Percentiles rank a stretch among this genome's conserved stretches.
Conservation (phyloP, 768 basidiomycete genomes). For the Scleroderma citrinum region DNA sequence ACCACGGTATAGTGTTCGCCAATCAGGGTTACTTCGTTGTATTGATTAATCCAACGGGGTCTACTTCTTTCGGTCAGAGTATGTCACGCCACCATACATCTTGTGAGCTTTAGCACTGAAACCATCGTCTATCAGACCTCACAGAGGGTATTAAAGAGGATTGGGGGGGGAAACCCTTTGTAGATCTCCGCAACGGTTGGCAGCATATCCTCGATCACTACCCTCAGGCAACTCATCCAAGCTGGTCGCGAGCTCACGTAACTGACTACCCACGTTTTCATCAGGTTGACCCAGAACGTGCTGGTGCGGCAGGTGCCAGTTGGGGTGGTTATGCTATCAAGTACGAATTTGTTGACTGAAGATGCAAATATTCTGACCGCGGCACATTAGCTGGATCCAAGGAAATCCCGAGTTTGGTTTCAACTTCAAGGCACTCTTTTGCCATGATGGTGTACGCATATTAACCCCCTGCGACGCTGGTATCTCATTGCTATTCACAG, state of each 20-base stretch:
- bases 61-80: slow-evolving; percentile 90
- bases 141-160: slow-evolving; percentile 77
- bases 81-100: not conserved
- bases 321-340: slow-evolving; percentile 91
- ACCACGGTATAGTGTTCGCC: slow-evolving; percentile 54
- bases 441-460: slow-evolving; percentile 76
- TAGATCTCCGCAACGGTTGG: slow-evolving; percentile 73
- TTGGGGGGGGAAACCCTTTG: slow-evolving; percentile 85
- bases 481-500: slow-evolving; percentile 23
- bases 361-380: slow-evolving; percentile 1
- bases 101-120: not conserved
- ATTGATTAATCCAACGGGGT: slow-evolving; percentile 90
- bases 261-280: not conserved
- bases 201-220: slow-evolving; percentile 58
- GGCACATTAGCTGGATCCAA: slow-evolving; percentile 75
- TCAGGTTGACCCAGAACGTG: slow-evolving; percentile 63
- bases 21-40: slow-evolving; percentile 87
- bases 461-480: not conserved
- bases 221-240: slow-evolving; percentile 49
- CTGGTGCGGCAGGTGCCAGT: slow-evolving; percentile 75
- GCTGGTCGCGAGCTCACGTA: not conserved
- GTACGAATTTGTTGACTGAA: slow-evolving; percentile 33
- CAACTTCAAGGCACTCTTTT: slow-evolving; percentile 85
- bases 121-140: slow-evolving; percentile 41
- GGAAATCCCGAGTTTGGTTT: slow-evolving; percentile 87